phyloP scores from a whole-genome alignment of 1,284 basidiomycete genomes.

The Ustilago nuda region DNA sequence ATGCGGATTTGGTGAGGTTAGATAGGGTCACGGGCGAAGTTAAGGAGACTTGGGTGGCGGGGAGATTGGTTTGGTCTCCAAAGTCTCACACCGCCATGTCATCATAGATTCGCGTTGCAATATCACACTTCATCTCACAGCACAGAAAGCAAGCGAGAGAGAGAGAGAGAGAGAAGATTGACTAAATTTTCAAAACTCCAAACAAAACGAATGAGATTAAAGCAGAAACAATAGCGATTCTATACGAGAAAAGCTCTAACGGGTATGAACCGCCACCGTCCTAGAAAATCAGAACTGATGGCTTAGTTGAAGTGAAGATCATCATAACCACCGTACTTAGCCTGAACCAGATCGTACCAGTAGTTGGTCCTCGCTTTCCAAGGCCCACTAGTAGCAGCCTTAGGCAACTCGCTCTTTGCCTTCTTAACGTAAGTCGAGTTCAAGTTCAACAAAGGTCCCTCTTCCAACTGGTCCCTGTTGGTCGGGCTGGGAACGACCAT shows the following conservation, averaged over 20 bases:
- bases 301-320: conserved; percentile 41
- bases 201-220: not conserved
- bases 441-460: conserved; percentile 59
- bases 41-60: conserved; percentile 82
- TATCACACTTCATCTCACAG: not conserved
- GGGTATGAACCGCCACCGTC: not conserved
- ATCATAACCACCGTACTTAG: conserved; percentile 50
- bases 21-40: conserved; percentile 78
- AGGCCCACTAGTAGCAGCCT: conserved; percentile 53
- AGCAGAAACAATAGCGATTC: conserved; percentile 3
- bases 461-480: conserved; percentile 27
- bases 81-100: not conserved
- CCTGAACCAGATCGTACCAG: conserved; percentile 56
- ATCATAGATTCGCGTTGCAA: not conserved
- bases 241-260: not conserved
- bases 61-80: conserved; percentile 70
- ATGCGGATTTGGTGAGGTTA: conserved; percentile 81
- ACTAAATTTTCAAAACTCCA: not conserved
- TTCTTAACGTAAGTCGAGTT: conserved; percentile 65
- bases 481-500: conserved; percentile 27
- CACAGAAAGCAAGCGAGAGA: not conserved
- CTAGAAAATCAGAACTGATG: not conserved
- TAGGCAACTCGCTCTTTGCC: conserved; percentile 58
- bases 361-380: conserved; percentile 60
- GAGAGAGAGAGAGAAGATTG: not conserved